Conservation (phyloP, 2,329 filamentous ascomycete species). For the Diatrype stigma region DNA sequence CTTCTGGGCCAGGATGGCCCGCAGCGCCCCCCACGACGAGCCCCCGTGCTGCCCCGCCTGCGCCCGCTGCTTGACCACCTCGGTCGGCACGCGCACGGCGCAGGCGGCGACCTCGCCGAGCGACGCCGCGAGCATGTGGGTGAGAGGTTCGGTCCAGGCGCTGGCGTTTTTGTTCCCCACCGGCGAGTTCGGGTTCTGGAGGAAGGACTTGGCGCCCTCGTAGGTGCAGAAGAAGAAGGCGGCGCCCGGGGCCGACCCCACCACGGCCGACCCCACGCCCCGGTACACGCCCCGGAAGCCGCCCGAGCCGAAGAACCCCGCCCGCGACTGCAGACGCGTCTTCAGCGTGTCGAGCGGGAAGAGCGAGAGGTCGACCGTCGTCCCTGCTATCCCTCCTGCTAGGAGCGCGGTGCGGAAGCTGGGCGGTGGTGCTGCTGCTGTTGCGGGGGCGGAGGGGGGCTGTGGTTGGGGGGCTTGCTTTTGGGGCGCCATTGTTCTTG, state of each 20-base stretch:
- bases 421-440: conserved; percentile 30
- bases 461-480: not conserved
- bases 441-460: conserved; percentile 3
- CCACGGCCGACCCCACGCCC: conserved; percentile 81
- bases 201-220: conserved; percentile 75
- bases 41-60: conserved; percentile 81
- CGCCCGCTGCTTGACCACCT: conserved; percentile 94
- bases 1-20: conserved; percentile 55
- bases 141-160: conserved; percentile 37
- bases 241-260: conserved; percentile 88
- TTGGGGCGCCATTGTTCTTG: too few species aligned
- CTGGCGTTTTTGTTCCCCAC: conserved; percentile 21
- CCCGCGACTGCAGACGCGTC: conserved; percentile 84
- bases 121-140: conserved; percentile 82
- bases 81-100: conserved; percentile 86
- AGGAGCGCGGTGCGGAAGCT: conserved; percentile 57
- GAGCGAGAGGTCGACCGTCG: conserved; percentile 93
- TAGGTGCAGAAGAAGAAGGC: conserved; percentile 98
- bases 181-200: too few species aligned
- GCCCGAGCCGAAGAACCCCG: conserved; percentile 74
- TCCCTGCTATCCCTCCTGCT: conserved; percentile 88
- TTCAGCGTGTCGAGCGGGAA: conserved; percentile 99
- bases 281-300: conserved; percentile 91
- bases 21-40: conserved; percentile 62
- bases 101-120: conserved; percentile 90